Base-by-base conservation (phyloP, 2,329 filamentous ascomycete genomes). In the Pseudogymnoascus sp. region DNA sequence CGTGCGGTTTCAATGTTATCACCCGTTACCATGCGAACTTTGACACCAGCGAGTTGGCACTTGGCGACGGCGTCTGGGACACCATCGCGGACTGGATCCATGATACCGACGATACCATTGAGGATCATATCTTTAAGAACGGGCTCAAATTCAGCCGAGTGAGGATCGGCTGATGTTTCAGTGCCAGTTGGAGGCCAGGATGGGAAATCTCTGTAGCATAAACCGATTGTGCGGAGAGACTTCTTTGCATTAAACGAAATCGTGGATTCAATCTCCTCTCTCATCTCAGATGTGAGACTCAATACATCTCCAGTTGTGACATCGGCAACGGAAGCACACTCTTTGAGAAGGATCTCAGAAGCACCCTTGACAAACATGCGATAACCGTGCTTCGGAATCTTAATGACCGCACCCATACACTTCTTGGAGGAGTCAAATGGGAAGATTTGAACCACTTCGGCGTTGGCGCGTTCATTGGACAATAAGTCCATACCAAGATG, bases 1-100 rank as follows among this genome's bases (percentile, higher is more conserved):
- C 89, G 84, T 1, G 90, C 90, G 6, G 90, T 93, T 64, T 90
- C 77, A 67, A 88, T 85, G 75, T 93, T 92, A 76, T 93, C 90
- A 66, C 90, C 90, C 4, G 90, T 93, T 0, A 91, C 80, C 80
- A 93, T 93, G 70, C 90, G 88, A 16, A 92, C 89, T 64, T 88
- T 83, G 9, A 93, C 89, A 64, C 90, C 90, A 4, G 90, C 90
- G 62, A 82, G 80, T 71, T 92, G 88, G 70, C 90, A 92, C 63
- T 86, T 80, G 64, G 78, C 79, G 28, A 93, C 89, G 9, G 90
- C 89, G 60, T 91, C 84, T 1, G 80, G 80, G n/a, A 92, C 90
- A 65, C 89, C 89, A 0, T 83, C 80, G 64, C 90, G 88, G 11
- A 92, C 81, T 49, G 90, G 90, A 72, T 93, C 90, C 71, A 92